phyloP scores from a whole-genome alignment of 2,329 filamentous ascomycete genomes.

The Bipolaris gigantea region DNA sequence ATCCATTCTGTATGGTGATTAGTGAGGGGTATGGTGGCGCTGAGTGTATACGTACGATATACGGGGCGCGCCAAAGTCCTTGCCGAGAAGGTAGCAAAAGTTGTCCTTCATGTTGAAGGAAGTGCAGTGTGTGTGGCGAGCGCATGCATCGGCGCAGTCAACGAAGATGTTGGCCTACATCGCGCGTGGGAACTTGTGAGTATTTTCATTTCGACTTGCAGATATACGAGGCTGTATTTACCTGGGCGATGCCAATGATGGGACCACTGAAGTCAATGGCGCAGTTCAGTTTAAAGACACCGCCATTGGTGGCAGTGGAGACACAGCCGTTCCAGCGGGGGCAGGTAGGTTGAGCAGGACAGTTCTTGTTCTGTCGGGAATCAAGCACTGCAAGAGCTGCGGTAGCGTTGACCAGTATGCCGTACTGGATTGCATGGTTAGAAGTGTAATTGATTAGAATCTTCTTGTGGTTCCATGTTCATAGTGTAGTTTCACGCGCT shows the following conservation, averaged over 20 bases:
- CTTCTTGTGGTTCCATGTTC: background rate
- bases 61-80: slow-evolving; percentile 1
- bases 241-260: slow-evolving; percentile 9
- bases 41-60: slow-evolving; percentile 2
- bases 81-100: slow-evolving; percentile 19
- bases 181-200: background rate
- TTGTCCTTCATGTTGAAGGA: slow-evolving; percentile 12
- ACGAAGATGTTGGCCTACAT: slow-evolving; percentile 8
- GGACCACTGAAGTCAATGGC: slow-evolving; percentile 11
- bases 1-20: background rate
- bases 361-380: slow-evolving; percentile 1
- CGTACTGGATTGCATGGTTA: slow-evolving; percentile 1
- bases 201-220: background rate
- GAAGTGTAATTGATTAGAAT: background rate
- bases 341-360: slow-evolving; percentile 9
- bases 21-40: background rate
- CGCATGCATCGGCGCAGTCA: slow-evolving; percentile 17
- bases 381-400: background rate
- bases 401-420: background rate
- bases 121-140: slow-evolving; percentile 3
- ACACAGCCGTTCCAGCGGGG: slow-evolving; percentile 14
- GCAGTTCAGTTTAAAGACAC: slow-evolving; percentile 14
- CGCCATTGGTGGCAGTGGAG: slow-evolving; percentile 10
- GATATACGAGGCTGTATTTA: background rate
- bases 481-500: background rate